A percentile compares a stretch with the other conserved stretches of the same genome.
Evolutionary conservation across 306 rosid species (phyloP).

Genomic region (Cyamopsis tetragonoloba): DNA sequence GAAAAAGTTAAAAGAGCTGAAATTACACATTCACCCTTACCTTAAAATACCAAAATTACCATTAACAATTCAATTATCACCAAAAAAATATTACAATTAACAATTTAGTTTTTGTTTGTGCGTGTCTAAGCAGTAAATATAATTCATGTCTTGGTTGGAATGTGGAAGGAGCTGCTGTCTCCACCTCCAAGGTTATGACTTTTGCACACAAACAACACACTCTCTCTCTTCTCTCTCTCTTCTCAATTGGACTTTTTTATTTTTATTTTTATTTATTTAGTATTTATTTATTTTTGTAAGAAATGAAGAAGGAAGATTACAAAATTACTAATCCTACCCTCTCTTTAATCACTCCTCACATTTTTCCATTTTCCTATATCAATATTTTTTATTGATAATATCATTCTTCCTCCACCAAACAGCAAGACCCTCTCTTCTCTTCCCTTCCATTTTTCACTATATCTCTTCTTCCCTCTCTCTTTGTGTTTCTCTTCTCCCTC

Average conservation of each 20-base stretch:
- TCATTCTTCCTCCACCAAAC: slow-evolving; percentile 37
- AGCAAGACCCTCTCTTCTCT: slow-evolving; percentile 23
- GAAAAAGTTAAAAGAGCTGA: too few relatives aligned
- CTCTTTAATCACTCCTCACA: slow-evolving; percentile 45
- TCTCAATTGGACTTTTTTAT: slow-evolving; percentile 50
- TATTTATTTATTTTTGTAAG: too few relatives aligned
- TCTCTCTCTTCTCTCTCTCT: slow-evolving; percentile 32
- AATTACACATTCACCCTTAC: too few relatives aligned
- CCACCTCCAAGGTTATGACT: slow-evolving; percentile 32
- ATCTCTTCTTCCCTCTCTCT: slow-evolving; percentile 1
- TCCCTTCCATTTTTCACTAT: slow-evolving; percentile 42
- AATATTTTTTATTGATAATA: slow-evolving; percentile 28
- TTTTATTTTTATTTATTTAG: too few relatives aligned
- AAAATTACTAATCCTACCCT: too few relatives aligned
- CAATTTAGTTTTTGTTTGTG: too few relatives aligned
- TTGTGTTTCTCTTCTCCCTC: slow-evolving; percentile 11
- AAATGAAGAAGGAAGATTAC: too few relatives aligned
- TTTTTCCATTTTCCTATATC: slow-evolving; percentile 10
- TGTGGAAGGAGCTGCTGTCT: slow-evolving; percentile 37
- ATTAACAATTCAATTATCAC: too few relatives aligned
- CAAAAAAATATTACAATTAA: too few relatives aligned
- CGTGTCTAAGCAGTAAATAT: too few relatives aligned
- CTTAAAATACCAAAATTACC: too few relatives aligned
- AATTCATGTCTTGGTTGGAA: slow-evolving; percentile 28
- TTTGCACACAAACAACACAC: slow-evolving; percentile 48